These are phyloP conservation scores for Trypanosoma theileri DNA, from an alignment of 208 protist species.

Conservation along the genomic window DNA sequence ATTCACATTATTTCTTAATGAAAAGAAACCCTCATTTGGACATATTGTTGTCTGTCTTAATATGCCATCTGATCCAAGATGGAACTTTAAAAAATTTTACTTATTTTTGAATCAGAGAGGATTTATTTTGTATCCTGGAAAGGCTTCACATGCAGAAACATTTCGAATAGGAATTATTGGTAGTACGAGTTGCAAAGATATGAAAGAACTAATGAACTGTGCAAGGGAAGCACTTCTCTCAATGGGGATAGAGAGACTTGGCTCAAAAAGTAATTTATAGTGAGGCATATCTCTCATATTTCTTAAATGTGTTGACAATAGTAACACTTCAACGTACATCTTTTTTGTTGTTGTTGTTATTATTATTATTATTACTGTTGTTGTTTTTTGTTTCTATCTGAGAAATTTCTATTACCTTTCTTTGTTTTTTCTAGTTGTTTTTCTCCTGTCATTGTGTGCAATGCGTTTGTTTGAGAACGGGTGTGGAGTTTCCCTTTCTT, in stretches of 20 bases:
- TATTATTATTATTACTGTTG: constrained; percentile 3
- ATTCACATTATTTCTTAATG: constrained; percentile 71
- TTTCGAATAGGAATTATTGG: constrained; percentile 90
- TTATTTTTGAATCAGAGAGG: constrained; percentile 62
- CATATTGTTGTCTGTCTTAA: constrained; percentile 83
- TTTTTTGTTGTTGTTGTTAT: constrained; percentile 9
- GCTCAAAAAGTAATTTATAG: constrained; percentile 42
- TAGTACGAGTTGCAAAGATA: constrained; percentile 55
- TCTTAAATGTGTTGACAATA: background rate
- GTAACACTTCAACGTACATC: background rate
- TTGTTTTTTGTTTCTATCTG: background rate
- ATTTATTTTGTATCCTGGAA: constrained; percentile 85
- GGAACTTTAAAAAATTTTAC: constrained; percentile 90
- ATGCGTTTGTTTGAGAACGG: background rate
- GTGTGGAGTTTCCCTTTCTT: no score
- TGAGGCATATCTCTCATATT: background rate
- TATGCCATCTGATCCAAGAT: constrained; percentile 74
- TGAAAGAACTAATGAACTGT: constrained; percentile 46
- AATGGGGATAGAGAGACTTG: constrained; percentile 61
- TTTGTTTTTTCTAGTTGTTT: background rate
- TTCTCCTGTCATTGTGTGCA: background rate
- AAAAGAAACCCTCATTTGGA: constrained; percentile 57
- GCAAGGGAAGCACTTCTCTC: constrained; percentile 46
- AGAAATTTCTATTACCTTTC: background rate
- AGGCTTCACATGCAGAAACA: constrained; percentile 80